Evolutionary conservation across 2,329 filamentous ascomycete genomes (phyloP), one percentile per base, ranked within the genome.

Genomic region (Fusarium sp.): DNA sequence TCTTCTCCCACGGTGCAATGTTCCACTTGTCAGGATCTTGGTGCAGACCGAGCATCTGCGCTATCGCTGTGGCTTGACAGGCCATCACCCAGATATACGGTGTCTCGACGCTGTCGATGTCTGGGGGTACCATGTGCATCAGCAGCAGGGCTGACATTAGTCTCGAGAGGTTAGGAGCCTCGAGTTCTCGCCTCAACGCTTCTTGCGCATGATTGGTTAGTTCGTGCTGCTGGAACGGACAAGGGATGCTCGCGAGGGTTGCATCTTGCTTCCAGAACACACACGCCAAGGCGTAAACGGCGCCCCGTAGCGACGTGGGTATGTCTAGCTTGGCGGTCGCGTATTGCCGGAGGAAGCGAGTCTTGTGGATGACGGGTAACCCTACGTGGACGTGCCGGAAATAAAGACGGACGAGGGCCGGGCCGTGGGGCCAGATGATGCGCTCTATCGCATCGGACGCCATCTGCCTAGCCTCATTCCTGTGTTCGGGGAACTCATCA

Each of bases 141-240:
- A 86, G 78, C 19, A 86, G 70, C 18, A 86, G 66, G 63, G 82
- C 83, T n/a, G 84, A 83, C 76, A 86, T 85, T n/a, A 86, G 68
- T 14, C 82, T 83, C 58, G 80, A 83, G 8, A 86, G 76, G 35
- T 85, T 84, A 0, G 85, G 84, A 1, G 84, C 83, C 44, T 86
- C 83, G 1, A 86, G 78, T 64, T 86, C 85, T 5, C 84, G 79
- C 27, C 84, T 79, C 6, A 86, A 73, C 0, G 83, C 82, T 29
- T 79, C 78, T 54, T 85, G 82, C 4, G 84, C 83, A 49, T 83
- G 79, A 35, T 83, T 82, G 39, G 83, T 63, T 4, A 84, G 77
- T 59, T 84, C 80, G 31, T 84, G 80, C 68, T 86, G 83, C 58
- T 81, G 69, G 42, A 84, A 82, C 0, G 81, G 80, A 10, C 80